A percentile compares a stretch with the other conserved stretches of the same genome.
Evolutionary conservation across 148 eudicot genomes (phyloP).

Genomic region (Cornus kousa): DNA sequence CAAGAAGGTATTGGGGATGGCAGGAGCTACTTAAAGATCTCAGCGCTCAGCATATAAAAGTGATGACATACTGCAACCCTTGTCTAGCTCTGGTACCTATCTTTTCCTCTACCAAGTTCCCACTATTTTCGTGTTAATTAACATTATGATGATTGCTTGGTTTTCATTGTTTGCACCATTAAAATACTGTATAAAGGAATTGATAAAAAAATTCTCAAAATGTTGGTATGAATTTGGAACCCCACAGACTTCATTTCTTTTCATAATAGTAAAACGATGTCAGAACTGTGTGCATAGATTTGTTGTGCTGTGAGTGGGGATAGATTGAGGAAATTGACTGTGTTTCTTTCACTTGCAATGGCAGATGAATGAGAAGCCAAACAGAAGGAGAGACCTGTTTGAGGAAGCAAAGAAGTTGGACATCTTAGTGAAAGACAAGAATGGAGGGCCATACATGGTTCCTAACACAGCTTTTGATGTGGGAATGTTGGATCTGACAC

Average conservation of each 20-base stretch:
- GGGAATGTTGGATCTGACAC: conserved; percentile 95
- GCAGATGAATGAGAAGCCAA: conserved; percentile 74
- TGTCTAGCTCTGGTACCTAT: conserved; percentile 80
- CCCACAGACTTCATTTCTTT: conserved; percentile 3
- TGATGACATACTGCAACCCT: conserved; percentile 99
- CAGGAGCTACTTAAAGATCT: conserved; percentile 65
- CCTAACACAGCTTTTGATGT: conserved; percentile 98
- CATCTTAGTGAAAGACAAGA: conserved; percentile 73
- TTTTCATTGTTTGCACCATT: neutral
- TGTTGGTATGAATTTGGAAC: neutral
- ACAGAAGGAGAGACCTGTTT: conserved; percentile 57
- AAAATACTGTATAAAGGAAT: neutral
- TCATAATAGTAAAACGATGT: neutral
- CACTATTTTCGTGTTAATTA: neutral
- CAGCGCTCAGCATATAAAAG: conserved; percentile 50
- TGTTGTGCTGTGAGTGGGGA: neutral
- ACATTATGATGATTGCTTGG: neutral
- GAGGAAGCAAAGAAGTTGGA: conserved; percentile 89
- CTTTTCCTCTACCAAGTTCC: neutral
- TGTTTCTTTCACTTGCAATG: conserved; percentile 7
- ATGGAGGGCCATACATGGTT: conserved; percentile 89
- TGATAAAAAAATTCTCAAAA: neutral
- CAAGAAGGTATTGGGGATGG: conserved; percentile 74
- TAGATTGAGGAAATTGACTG: neutral
- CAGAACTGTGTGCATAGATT: neutral